Evolutionary conservation across 225 moss, liverwort and hornwort species (phyloP).

Genomic region (Straminergon stramineum): DNA sequence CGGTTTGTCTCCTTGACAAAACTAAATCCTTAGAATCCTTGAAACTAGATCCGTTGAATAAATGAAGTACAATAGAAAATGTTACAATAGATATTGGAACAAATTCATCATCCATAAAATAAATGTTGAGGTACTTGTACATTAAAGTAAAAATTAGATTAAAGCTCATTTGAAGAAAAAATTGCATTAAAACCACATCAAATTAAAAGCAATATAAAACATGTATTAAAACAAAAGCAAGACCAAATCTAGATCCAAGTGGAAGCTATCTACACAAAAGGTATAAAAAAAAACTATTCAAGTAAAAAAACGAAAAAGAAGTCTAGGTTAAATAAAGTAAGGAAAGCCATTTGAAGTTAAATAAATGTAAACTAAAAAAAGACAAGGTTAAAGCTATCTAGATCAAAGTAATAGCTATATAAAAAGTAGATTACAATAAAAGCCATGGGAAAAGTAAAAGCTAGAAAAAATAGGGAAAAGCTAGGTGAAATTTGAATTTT

Average conservation of each 20-base stretch:
- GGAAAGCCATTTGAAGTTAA: background rate
- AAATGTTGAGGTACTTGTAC: no score
- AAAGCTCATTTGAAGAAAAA: background rate
- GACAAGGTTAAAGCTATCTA: rapidly evolving
- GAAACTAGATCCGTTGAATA: background rate
- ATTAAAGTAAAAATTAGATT: background rate
- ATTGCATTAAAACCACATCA: background rate
- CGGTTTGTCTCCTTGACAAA: background rate
- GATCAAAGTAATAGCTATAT: background rate
- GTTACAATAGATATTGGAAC: background rate
- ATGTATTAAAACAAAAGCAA: background rate
- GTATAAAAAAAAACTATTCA: background rate
- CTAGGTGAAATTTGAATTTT: background rate
- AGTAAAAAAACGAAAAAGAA: background rate
- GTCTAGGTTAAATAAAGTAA: background rate
- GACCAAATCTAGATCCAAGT: background rate
- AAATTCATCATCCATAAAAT: background rate
- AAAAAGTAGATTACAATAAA: background rate
- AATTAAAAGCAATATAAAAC: no score
- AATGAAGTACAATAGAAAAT: background rate
- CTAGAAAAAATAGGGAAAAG: background rate
- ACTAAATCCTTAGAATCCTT: background rate
- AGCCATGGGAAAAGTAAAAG: background rate
- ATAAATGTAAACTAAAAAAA: background rate
- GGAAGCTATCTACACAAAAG: background rate